Conservation (phyloP, 306 rosid species). For the Vigna radiata region DNA sequence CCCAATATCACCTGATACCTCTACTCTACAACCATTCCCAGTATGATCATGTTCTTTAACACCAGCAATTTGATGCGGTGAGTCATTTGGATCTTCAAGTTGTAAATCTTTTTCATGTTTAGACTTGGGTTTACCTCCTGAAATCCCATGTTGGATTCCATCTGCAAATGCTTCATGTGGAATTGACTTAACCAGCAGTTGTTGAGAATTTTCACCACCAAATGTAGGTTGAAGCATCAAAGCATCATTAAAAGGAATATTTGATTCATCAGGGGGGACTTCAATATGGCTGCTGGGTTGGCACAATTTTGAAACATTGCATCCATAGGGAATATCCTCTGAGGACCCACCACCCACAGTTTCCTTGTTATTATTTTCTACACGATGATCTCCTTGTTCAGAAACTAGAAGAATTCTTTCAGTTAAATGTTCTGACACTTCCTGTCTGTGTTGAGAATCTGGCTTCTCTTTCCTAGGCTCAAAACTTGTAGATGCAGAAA, state of each 20-base stretch:
- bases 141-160: constrained; percentile 12
- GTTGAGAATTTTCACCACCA: constrained; percentile 38
- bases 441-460: constrained; percentile 43
- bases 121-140: constrained; percentile 22
- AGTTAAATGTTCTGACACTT: constrained; percentile 45
- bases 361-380: constrained; percentile 38
- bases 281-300: constrained; percentile 36
- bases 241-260: constrained; percentile 37
- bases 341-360: constrained; percentile 37
- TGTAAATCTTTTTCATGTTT: constrained; percentile 44
- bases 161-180: constrained; percentile 28
- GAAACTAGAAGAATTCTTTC: constrained; percentile 32
- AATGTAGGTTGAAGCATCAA: constrained; percentile 15
- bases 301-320: constrained; percentile 43
- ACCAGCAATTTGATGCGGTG: constrained; percentile 41
- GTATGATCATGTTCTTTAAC: constrained; percentile 43
- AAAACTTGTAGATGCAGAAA: constrained; percentile 34
- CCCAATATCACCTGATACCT: constrained; percentile 28
- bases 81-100: constrained; percentile 36
- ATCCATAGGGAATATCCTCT: constrained; percentile 44
- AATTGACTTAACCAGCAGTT: constrained; percentile 40
- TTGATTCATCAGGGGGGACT: constrained; percentile 39
- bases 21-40: constrained; percentile 42
- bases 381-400: constrained; percentile 41
- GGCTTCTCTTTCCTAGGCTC: constrained; percentile 44